These are phyloP conservation scores for Acacia confusa DNA, from an alignment of 306 rosid species.

Conservation along the genomic window DNA sequence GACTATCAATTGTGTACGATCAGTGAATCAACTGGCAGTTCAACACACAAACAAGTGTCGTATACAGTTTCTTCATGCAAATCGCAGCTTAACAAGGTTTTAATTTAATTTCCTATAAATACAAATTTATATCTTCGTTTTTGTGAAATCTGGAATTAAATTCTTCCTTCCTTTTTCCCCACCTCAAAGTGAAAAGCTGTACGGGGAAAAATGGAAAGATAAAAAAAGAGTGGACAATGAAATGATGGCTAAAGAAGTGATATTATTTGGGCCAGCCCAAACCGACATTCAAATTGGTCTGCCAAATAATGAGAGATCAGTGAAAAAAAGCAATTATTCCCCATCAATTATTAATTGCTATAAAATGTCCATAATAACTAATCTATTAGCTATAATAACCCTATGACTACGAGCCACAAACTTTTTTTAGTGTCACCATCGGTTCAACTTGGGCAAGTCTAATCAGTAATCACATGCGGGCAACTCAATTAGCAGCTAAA, in stretches of 20 bases:
- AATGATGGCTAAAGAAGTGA: constrained; percentile 35
- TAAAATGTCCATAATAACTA: background rate
- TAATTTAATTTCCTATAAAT: background rate
- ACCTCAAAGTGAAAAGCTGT: background rate
- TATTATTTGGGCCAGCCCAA: constrained; percentile 53
- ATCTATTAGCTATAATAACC: background rate
- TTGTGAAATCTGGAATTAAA: background rate
- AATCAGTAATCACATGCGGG: constrained; percentile 34
- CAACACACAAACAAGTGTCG: too few species aligned
- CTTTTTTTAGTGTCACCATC: background rate
- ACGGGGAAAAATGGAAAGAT: background rate
- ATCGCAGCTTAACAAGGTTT: background rate
- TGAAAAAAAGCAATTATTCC: constrained; percentile 19
- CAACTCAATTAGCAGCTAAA: constrained; percentile 6
- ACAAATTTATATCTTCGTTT: background rate
- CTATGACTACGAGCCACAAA: background rate
- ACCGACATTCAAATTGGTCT: constrained; percentile 44
- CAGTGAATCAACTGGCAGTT: background rate
- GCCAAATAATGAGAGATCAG: background rate
- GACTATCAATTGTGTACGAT: background rate
- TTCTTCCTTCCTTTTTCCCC: background rate
- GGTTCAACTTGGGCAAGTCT: constrained; percentile 30
- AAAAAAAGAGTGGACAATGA: constrained; percentile 6
- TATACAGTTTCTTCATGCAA: background rate
- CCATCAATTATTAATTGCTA: constrained; percentile 21